These are phyloP conservation scores for Lignosus rhinocerotis DNA, from an alignment of 1,284 basidiomycete species.

Conservation along the genomic window DNA sequence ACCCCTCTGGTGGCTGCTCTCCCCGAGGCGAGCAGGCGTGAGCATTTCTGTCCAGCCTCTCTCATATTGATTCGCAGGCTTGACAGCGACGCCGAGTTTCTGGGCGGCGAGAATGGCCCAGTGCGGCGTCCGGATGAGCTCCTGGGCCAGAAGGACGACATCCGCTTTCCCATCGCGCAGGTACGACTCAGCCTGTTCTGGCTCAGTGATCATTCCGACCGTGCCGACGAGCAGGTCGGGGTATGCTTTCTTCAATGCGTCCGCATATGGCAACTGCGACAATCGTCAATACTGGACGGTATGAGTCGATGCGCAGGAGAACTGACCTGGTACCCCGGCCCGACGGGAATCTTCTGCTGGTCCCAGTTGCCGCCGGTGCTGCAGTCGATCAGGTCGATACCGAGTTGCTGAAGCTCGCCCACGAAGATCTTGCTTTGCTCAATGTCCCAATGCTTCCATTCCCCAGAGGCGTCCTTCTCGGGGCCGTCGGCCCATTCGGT, in stretches of 20 bases:
- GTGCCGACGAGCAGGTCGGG: conserved; percentile 57
- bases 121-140: conserved; percentile 60
- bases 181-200: conserved; percentile 66
- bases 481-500: conserved; percentile 78
- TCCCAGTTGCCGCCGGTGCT: conserved; percentile 70
- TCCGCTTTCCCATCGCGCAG: conserved; percentile 68
- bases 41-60: conserved; percentile 57
- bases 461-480: conserved; percentile 55
- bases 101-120: conserved; percentile 57
- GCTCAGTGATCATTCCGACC: conserved; percentile 76
- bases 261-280: conserved; percentile 67
- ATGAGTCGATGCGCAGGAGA: background rate
- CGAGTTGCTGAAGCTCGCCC: conserved; percentile 57
- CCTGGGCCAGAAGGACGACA: conserved; percentile 67
- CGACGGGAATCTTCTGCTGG: conserved; percentile 57
- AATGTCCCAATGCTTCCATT: conserved; percentile 73
- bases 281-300: background rate
- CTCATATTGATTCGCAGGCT: conserved; percentile 67
- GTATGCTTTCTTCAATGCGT: conserved; percentile 64
- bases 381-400: conserved; percentile 74
- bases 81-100: conserved; percentile 56
- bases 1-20: conserved; percentile 3
- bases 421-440: conserved; percentile 70
- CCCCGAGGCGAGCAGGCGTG: conserved; percentile 26
- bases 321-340: conserved; percentile 66